Base-by-base conservation (phyloP, 129 eudicot genomes). In the Escallonia herrerae region DNA sequence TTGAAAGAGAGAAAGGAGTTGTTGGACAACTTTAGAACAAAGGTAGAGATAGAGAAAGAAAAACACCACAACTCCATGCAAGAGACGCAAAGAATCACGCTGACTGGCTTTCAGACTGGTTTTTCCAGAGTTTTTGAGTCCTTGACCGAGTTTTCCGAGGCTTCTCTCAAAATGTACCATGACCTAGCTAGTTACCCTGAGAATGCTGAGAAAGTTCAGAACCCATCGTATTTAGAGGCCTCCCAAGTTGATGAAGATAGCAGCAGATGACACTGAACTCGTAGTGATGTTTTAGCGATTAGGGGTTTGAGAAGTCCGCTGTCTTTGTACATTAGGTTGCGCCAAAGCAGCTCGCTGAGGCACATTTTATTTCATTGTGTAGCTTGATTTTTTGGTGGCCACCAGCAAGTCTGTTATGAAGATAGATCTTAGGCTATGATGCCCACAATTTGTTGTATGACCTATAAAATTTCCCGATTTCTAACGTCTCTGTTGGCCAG, bases 71-170 rank as follows among this genome's bases (percentile, higher is more conserved):
- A 58, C 40, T 82, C 80, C 74, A 81, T 89, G 97, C 87, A 94
- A 76, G 99, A 86, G 82, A 94, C 99, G 9, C 95, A 94, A 60
- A 76, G 94, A 76, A 76, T 77, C 12, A 79, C 95, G 4, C 59
- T 94, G 45, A 86, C 78, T 40, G 99, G 97, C 48, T 82, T 94
- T 51, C 97, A 89, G 68, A 84, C 97, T 2, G 97, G 95, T n/a
- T 84, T 94, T 56, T 74, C 80, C 50, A 65, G 83, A 72, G 84
- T 86, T 56, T 94, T 94, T 7, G 99, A 89, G 70, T 70, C 88
- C 11, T 61, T 86, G 66, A 78, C 79, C 5, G 97, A 94, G 41
- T 94, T 89, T 63, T 82, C 95, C 33, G 82, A 80, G 75, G 87
- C 77, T 38, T 82, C 94, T 48, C 43, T 79, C 22, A 84, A 84